Percentiles rank a stretch among this genome's conserved stretches.
These are phyloP conservation scores for Vitis hybrid DNA, from an alignment of 177 flowering plant genomes.

Conservation along the genomic window DNA sequence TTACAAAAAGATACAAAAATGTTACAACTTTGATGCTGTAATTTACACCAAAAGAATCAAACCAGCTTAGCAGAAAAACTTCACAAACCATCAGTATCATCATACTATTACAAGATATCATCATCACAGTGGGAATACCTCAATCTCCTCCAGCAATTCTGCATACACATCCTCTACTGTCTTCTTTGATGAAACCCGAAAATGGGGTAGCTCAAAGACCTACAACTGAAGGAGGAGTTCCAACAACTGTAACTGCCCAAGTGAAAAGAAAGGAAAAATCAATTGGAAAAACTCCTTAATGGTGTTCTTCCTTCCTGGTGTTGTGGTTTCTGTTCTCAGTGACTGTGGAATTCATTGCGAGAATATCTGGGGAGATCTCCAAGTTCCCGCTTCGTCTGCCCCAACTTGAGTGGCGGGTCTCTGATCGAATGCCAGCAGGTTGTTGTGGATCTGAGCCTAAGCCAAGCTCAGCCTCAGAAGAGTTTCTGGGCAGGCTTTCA, in stretches of 20 bases:
- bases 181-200: no score
- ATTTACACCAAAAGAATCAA: no score
- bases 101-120: no score
- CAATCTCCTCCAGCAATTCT: no score
- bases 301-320: slow-evolving; percentile 28
- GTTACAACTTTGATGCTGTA: background rate
- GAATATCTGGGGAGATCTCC: slow-evolving; percentile 66
- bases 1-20: background rate
- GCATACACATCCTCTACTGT: no score
- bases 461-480: slow-evolving; percentile 51
- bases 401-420: slow-evolving; percentile 59
- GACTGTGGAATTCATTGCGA: slow-evolving; percentile 32
- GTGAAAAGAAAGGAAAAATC: no score
- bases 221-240: no score
- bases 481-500: slow-evolving; percentile 45
- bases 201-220: no score
- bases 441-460: slow-evolving; percentile 44
- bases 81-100: no score
- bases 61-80: no score
- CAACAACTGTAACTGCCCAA: no score
- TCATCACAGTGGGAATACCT: no score
- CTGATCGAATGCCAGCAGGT: slow-evolving; percentile 39
- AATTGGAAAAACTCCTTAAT: slow-evolving; percentile 5
- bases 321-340: slow-evolving; percentile 42
- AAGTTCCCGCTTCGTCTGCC: slow-evolving; percentile 76